Conservation (phyloP, 495 filamentous ascomycete genomes). For the Tuber brumale region DNA sequence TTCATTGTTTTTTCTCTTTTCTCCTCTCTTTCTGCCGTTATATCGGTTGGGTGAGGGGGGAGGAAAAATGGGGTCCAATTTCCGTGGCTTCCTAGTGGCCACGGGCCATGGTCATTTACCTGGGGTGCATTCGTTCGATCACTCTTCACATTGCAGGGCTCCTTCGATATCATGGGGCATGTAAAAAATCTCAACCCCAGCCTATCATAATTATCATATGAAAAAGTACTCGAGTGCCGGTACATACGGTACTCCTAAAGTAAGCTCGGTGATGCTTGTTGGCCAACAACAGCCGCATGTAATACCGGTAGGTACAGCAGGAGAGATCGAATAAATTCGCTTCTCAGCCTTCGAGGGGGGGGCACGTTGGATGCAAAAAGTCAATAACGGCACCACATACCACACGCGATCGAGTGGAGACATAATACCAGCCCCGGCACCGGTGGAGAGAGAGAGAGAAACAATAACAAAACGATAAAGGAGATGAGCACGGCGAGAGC, state of each 20-base stretch:
- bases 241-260: background rate
- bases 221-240: background rate
- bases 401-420: background rate
- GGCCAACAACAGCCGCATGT: background rate
- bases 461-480: constrained; percentile 5
- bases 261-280: background rate
- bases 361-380: background rate
- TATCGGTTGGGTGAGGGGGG: background rate
- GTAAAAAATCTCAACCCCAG: background rate
- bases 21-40: background rate
- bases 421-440: background rate
- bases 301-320: background rate
- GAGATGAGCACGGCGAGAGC: background rate
- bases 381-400: background rate
- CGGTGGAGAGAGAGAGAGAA: background rate
- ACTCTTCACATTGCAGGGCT: background rate
- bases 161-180: background rate
- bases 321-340: background rate
- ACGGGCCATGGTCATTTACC: background rate
- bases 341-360: background rate
- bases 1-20: background rate
- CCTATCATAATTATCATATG: background rate
- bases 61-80: background rate
- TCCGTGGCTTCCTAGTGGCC: background rate
- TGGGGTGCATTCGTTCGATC: constrained; percentile 3